Evolutionary conservation across 495 filamentous ascomycete genomes (phyloP), one percentile per base, ranked within the genome.

Genomic region (Parathielavia hyrcaniae): DNA sequence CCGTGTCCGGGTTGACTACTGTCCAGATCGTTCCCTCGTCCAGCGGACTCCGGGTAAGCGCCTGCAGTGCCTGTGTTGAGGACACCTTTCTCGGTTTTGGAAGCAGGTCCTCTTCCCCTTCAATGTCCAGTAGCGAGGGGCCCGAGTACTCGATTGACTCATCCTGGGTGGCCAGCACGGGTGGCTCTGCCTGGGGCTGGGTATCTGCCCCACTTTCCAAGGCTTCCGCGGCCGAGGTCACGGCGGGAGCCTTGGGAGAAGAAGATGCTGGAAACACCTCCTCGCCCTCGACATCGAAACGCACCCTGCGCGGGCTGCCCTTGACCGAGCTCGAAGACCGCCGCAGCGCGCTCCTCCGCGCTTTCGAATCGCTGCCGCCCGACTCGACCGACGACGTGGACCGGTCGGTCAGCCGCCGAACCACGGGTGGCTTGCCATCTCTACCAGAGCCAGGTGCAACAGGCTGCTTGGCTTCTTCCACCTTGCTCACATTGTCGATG

Each of bases 241-340:
- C 44, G 45, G 46, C 48, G 55, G 58, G 26, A 23, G 52, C 59
- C 47, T 65, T 61, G 41, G 78, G 78, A 32, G 77, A 79, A 39
- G 72, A 67, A 26, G 76, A 78, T 30, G 40, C 35, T 22, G 79
- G 76, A 57, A 77, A 69, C 53, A 82, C 76, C 62, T 81, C 79
- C 59, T 74, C 70, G 32, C 77, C 78, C 59, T 72, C 68, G 32
- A 80, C 71, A 26, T 79, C 74, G 51, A 82, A 82, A 22, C 79
- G 78, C 23, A 82, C 79, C 50, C 77, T 70, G 13, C 79, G 73
- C 5, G 79, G 79, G 55, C 79, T 81, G 44, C 69, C 67, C 44
- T 75, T 79, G 20, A 61, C 65, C 16, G 73, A 74, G 50, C 67
- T 70, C 14, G 77, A 80, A 13, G 75, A 70, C 41, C 79, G 71